Percentiles rank a stretch among this genome's conserved stretches.
Conservation (phyloP, 2,329 filamentous ascomycete genomes). For the Apiospora sp. region DNA sequence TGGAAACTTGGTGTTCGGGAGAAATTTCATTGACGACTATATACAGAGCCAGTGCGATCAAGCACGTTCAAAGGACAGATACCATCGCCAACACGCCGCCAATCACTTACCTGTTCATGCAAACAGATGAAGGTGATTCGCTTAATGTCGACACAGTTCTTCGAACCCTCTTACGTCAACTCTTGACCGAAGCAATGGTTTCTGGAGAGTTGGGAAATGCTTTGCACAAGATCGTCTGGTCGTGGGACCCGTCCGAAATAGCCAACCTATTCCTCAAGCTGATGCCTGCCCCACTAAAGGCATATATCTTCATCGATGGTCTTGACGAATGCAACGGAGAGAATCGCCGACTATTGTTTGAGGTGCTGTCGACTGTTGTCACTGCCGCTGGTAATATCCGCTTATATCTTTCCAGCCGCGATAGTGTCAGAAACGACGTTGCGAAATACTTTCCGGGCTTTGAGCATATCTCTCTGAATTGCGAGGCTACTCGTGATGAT, state of each 20-base stretch:
- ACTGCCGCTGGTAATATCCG: conserved; percentile 27
- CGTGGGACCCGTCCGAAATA: neutral
- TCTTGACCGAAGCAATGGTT: conserved; percentile 27
- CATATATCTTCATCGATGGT: conserved; percentile 40
- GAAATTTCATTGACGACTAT: neutral
- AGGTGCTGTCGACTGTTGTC: conserved; percentile 31
- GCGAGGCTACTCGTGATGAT: conserved; percentile 28
- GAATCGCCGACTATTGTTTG: conserved; percentile 31
- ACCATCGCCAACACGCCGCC: conserved; percentile 29
- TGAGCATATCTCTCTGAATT: conserved; percentile 30
- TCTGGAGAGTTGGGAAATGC: conserved; percentile 25
- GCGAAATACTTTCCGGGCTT: conserved; percentile 23
- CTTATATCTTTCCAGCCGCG: conserved; percentile 25
- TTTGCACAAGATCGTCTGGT: conserved; percentile 10
- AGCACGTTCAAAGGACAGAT: too few relatives aligned
- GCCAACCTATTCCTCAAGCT: conserved; percentile 23
- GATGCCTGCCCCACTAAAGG: conserved; percentile 18
- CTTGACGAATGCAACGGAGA: conserved; percentile 39
- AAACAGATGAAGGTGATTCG: conserved; percentile 34
- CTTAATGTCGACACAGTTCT: conserved; percentile 34
- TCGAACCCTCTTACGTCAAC: conserved; percentile 36
- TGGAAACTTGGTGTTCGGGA: too few relatives aligned
- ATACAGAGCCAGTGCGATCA: conserved; percentile 33
- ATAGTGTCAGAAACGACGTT: conserved; percentile 29
- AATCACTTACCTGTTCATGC: conserved; percentile 36